Evolutionary conservation across 345 rosid species (phyloP), one percentile per base, ranked within the genome.

Genomic region (Eucalyptus rudis): DNA sequence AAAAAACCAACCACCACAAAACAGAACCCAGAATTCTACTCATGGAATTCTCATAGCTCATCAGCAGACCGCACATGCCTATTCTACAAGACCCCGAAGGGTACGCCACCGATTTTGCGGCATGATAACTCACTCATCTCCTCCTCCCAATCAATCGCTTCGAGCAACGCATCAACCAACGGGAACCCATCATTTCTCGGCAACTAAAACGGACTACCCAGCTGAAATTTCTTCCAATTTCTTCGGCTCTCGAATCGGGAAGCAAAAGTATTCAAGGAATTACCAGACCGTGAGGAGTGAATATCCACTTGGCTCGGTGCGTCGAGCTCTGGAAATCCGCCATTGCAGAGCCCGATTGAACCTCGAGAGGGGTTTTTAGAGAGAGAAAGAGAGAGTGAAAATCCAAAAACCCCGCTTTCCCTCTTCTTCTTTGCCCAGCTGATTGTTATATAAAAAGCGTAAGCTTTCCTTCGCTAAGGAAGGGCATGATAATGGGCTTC

Each of bases 251-350:
- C 88, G 51, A 86, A 59, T 29, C 25, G 71, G 76, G 7, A 45
- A 31, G 19, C 7, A 13, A 29, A 29, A 62, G 33, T 24, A 22
- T 22, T 29, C 17, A 0, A 68, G 33, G 40, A n/a, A 15, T 88
- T 88, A 97, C 99, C 87, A 97, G 95, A 88, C 92, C 92, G 68
- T 94, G 95, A 89, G 96, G 98, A 90, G 96, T 93, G 94, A 96
- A 95, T 90, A 97, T 94, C 99, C 99, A 97, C 91, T 93, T 97
- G 90, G 96, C 94, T 43, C 95, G 93, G 93, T 97, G 99, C 87
- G 98, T 95, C 13, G 99, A 97, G 86, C 98, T 93, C 89, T 93
- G 96, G 87, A 97, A 97, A 95, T 97, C 98, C 83, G 99, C 97
- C 99, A 97, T 97, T 36, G 40, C 83, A 62, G 7, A 76, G 81